A percentile compares a stretch with the other conserved stretches of the same genome.
These are phyloP conservation scores for Ganoderma resinaceum DNA, from an alignment of 1,284 basidiomycete species.

Conservation along the genomic window DNA sequence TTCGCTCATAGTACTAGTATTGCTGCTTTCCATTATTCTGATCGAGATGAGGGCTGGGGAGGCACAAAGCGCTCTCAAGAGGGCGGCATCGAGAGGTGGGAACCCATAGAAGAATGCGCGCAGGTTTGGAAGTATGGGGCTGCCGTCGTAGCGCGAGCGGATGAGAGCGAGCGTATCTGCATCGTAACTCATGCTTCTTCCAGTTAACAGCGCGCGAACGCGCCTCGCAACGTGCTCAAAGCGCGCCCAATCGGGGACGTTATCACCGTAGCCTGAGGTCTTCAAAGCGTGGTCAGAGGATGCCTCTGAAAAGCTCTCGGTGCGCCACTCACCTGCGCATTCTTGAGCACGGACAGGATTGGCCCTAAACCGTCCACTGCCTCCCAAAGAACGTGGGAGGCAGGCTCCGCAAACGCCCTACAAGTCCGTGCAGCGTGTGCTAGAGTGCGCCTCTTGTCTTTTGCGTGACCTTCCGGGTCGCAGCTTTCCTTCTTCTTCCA, in stretches of 20 bases:
- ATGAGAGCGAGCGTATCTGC: not conserved
- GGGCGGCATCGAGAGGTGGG: not conserved
- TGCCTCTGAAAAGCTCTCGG: not conserved
- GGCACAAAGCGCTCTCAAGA: not conserved
- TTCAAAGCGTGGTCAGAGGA: not conserved
- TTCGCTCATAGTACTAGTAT: not conserved
- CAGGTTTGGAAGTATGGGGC: not conserved
- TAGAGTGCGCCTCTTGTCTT: not conserved
- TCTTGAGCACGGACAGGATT: not conserved
- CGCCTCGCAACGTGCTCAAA: not conserved
- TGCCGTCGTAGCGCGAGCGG: not conserved
- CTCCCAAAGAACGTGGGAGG: not conserved
- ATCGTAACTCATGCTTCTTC: too few relatives aligned
- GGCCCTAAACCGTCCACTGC: not conserved
- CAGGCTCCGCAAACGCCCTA: not conserved
- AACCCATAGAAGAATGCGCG: not conserved
- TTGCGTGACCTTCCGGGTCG: not conserved
- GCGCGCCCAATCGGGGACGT: not conserved
- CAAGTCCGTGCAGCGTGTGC: not conserved
- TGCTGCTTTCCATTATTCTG: too few relatives aligned
- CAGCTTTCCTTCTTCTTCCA: too few relatives aligned
- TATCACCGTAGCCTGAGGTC: not conserved
- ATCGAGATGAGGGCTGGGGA: not conserved
- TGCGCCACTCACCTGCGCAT: not conserved
- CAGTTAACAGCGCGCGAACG: not conserved